Evolutionary conservation across 129 eudicot species (phyloP).

Genomic region (Flaveria brownii): DNA sequence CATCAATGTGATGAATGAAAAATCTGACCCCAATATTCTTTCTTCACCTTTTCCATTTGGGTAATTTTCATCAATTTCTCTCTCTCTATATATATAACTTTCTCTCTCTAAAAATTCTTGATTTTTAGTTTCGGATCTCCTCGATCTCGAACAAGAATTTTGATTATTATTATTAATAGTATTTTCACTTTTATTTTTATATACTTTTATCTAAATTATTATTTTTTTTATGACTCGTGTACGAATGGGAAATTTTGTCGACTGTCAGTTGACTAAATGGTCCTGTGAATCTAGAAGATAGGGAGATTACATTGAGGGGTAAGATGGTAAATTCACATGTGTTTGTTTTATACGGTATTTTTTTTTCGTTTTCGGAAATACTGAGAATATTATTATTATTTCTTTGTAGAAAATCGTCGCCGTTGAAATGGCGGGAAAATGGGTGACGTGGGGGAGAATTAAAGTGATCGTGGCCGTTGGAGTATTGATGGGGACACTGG

Average conservation of each 20-base stretch:
- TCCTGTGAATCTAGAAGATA: conserved; percentile 30
- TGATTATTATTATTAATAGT: neutral
- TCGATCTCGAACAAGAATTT: conserved; percentile 41
- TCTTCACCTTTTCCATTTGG: conserved; percentile 44
- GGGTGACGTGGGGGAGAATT: conserved; percentile 49
- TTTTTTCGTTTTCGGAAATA: conserved; percentile 4
- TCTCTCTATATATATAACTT: neutral
- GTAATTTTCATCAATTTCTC: conserved; percentile 38
- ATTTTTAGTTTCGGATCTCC: conserved; percentile 45
- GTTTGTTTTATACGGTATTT: conserved; percentile 18
- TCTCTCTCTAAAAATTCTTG: conserved; percentile 37
- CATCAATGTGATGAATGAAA: conserved; percentile 23
- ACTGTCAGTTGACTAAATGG: conserved; percentile 34
- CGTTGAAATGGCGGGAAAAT: conserved; percentile 46
- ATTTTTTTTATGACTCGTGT: conserved; percentile 46
- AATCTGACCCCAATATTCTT: conserved; percentile 30
- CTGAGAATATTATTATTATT: conserved; percentile 9
- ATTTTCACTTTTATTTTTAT: neutral
- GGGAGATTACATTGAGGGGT: conserved; percentile 2
- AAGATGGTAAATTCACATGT: neutral
- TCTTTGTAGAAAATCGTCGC: conserved; percentile 54
- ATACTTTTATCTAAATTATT: neutral
- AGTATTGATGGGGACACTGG: conserved; percentile 19
- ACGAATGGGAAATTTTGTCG: conserved; percentile 40
- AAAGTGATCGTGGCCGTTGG: conserved; percentile 38